These are phyloP conservation scores for Phytophthora ohioensis DNA, from an alignment of 352 stramenopile species.

Conservation along the genomic window DNA sequence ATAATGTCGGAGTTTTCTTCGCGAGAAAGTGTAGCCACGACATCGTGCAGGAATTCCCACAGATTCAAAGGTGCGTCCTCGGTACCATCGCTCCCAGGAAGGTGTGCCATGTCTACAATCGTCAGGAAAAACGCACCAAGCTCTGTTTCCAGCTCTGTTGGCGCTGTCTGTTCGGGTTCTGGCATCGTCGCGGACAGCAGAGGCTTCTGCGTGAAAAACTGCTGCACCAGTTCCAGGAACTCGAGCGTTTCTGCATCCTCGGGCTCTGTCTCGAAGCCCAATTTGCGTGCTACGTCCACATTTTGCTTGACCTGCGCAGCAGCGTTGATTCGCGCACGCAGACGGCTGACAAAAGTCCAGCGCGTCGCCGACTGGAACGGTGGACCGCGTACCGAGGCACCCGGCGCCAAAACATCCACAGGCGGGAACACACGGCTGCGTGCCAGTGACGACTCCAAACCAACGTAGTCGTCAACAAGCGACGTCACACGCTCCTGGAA, in stretches of 20 bases:
- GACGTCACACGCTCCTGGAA: slow-evolving; percentile 74
- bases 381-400: slow-evolving; percentile 69
- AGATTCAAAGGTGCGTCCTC: slow-evolving; percentile 47
- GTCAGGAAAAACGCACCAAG: slow-evolving; percentile 74
- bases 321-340: slow-evolving; percentile 74
- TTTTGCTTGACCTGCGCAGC: slow-evolving; percentile 65
- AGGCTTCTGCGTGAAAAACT: slow-evolving; percentile 77
- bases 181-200: slow-evolving; percentile 18
- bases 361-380: slow-evolving; percentile 81
- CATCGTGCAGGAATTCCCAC: slow-evolving; percentile 58
- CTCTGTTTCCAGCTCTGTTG: slow-evolving; percentile 49
- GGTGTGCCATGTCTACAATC: slow-evolving; percentile 48
- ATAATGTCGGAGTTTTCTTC: slow-evolving; percentile 60
- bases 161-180: slow-evolving; percentile 24
- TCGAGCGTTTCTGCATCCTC: slow-evolving; percentile 77
- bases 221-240: slow-evolving; percentile 70
- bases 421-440: slow-evolving; percentile 73
- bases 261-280: slow-evolving; percentile 82
- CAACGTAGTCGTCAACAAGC: slow-evolving; percentile 77
- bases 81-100: slow-evolving; percentile 37
- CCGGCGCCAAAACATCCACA: slow-evolving; percentile 70
- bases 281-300: slow-evolving; percentile 60
- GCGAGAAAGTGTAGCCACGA: slow-evolving; percentile 39
- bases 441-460: slow-evolving; percentile 58
- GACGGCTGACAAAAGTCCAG: slow-evolving; percentile 68